Percentiles rank a stretch among this genome's conserved stretches.
phyloP scores from a whole-genome alignment of 495 filamentous ascomycete genomes.

The Hyaloscypha variabilis region DNA sequence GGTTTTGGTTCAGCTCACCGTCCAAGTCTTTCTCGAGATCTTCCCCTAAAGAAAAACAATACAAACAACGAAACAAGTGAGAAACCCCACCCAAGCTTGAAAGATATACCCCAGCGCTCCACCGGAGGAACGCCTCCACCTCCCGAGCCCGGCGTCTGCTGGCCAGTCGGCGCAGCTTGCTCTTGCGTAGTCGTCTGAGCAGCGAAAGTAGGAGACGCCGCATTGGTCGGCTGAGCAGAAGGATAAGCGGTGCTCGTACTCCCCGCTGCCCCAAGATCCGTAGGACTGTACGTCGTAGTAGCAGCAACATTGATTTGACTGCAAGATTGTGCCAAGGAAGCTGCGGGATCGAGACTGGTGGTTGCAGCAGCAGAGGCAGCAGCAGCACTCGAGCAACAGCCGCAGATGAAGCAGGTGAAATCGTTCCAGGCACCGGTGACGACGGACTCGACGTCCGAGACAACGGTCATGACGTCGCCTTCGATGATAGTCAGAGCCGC shows the following conservation, averaged over 20 bases:
- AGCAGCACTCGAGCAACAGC: background rate
- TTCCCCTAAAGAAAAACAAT: too few relatives aligned
- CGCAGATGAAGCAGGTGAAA: background rate
- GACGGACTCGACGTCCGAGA: slow-evolving; percentile 7
- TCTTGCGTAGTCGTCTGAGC: background rate
- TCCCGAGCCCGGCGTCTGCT: too few relatives aligned
- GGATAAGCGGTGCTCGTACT: background rate
- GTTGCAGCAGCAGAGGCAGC: too few relatives aligned
- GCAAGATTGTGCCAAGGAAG: background rate
- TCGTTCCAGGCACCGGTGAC: background rate
- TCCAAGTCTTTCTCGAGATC: too few relatives aligned
- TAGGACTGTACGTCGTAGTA: background rate
- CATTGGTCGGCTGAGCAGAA: background rate
- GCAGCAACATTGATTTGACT: background rate
- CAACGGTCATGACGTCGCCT: background rate
- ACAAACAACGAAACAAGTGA: too few relatives aligned
- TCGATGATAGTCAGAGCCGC: background rate
- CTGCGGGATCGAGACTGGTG: too few relatives aligned
- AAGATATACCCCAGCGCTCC: too few relatives aligned
- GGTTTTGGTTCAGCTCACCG: too few relatives aligned
- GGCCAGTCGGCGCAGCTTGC: background rate
- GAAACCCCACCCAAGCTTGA: too few relatives aligned
- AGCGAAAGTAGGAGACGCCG: background rate
- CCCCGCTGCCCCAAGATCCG: too few relatives aligned
- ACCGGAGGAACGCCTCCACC: too few relatives aligned